Conservation (phyloP, 331 rosid species). For the Stylosanthes scabra region DNA sequence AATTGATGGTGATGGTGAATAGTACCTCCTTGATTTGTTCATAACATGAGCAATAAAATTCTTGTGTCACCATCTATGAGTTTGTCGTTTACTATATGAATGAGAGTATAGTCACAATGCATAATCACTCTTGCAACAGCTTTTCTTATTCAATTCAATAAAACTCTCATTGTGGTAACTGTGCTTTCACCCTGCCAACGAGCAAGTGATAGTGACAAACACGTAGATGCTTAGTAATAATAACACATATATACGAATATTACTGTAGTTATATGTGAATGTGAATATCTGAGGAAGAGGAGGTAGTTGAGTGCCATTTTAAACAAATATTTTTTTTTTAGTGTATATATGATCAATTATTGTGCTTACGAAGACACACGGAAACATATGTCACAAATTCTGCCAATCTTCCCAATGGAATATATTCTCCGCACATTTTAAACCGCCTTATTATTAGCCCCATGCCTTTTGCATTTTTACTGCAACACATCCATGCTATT, state of each 20-base stretch:
- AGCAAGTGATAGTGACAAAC: too few relatives aligned
- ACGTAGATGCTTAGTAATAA: too few relatives aligned
- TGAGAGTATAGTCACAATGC: background rate
- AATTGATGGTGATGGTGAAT: constrained; percentile 27
- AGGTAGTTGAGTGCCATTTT: too few relatives aligned
- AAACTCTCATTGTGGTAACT: too few relatives aligned
- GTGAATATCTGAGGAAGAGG: too few relatives aligned
- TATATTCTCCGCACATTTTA: constrained; percentile 37
- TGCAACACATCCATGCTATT: too few relatives aligned
- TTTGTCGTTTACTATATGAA: constrained; percentile 38
- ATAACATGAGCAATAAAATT: constrained; percentile 29
- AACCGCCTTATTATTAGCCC: constrained; percentile 38
- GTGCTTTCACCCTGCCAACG: too few relatives aligned
- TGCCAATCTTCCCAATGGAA: constrained; percentile 29
- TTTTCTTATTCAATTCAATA: constrained; percentile 34
- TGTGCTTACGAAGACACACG: constrained; percentile 29
- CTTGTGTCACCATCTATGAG: too few relatives aligned
- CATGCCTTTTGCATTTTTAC: background rate
- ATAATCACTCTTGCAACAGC: constrained; percentile 26
- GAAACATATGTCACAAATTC: constrained; percentile 33
- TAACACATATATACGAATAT: too few relatives aligned
- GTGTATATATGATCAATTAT: too few relatives aligned
- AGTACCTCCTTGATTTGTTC: constrained; percentile 24
- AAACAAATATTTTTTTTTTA: too few relatives aligned
- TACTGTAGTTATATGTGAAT: too few relatives aligned